These are phyloP conservation scores for Eimeria maxima DNA, from an alignment of 169 alveolate genomes.

Conservation along the genomic window DNA sequence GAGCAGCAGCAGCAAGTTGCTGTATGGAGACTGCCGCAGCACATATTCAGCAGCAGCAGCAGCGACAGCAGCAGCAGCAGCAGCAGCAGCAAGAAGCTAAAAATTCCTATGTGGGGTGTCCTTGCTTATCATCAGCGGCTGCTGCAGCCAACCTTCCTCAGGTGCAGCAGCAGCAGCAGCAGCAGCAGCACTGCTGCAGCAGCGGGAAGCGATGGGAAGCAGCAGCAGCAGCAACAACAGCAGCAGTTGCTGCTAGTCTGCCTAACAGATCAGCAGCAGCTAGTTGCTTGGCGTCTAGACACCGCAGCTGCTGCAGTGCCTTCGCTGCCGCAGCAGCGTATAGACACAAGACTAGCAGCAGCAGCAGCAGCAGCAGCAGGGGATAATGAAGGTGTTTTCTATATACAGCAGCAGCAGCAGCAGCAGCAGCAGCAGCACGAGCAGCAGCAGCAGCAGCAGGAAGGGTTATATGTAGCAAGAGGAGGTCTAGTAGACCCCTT, in stretches of 20 bases:
- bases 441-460: constrained; percentile 47
- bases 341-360: not conserved
- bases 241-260: not conserved
- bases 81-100: constrained; percentile 28
- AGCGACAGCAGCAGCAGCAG: not conserved
- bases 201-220: not conserved
- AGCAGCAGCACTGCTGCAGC: constrained; percentile 2
- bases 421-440: constrained; percentile 55
- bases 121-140: constrained; percentile 47
- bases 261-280: constrained; percentile 49
- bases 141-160: constrained; percentile 39
- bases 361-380: constrained; percentile 27
- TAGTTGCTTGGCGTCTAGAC: constrained; percentile 28
- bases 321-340: constrained; percentile 2
- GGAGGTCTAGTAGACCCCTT: not conserved
- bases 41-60: not conserved
- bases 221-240: constrained; percentile 47
- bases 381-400: not conserved
- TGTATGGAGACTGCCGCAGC: constrained; percentile 33
- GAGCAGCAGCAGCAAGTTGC: constrained; percentile 64
- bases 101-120: constrained; percentile 39
- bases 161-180: constrained; percentile 55
- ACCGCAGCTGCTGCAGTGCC: constrained; percentile 16
- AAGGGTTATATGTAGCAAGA: constrained; percentile 12
- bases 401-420: constrained; percentile 9